Conservation (phyloP, 345 rosid species). For the Brassica juncea region DNA sequence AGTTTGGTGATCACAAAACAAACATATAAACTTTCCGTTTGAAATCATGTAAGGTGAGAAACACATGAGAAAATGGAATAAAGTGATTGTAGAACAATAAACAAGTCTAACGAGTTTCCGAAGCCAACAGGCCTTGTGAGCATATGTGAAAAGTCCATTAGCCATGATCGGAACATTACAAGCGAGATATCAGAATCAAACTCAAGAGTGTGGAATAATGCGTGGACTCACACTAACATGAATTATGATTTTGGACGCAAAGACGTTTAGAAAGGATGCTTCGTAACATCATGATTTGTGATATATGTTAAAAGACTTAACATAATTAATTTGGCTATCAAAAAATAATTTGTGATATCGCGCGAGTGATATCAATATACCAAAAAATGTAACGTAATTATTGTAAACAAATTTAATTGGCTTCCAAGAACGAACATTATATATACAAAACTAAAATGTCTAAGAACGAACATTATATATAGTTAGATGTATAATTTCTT, state of each 20-base stretch:
- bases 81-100: no score
- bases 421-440: not conserved
- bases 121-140: no score
- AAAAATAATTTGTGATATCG: not conserved
- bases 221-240: not conserved
- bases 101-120: no score
- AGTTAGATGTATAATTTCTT: not conserved
- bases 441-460: not conserved
- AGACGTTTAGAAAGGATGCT: not conserved
- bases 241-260: not conserved
- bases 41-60: not conserved
- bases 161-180: not conserved
- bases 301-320: not conserved
- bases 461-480: not conserved
- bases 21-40: not conserved
- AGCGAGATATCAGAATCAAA: not conserved
- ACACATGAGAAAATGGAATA: no score
- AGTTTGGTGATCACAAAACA: not conserved
- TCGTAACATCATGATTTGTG: not conserved
- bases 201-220: not conserved
- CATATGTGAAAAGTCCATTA: no score
- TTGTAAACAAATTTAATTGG: no score
- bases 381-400: no score
- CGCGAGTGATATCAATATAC: not conserved
- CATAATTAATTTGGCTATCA: not conserved